Evolutionary conservation across 202 grass and related monocot species (phyloP), one percentile per base, ranked within the genome.

Genomic region (Zizania palustris): DNA sequence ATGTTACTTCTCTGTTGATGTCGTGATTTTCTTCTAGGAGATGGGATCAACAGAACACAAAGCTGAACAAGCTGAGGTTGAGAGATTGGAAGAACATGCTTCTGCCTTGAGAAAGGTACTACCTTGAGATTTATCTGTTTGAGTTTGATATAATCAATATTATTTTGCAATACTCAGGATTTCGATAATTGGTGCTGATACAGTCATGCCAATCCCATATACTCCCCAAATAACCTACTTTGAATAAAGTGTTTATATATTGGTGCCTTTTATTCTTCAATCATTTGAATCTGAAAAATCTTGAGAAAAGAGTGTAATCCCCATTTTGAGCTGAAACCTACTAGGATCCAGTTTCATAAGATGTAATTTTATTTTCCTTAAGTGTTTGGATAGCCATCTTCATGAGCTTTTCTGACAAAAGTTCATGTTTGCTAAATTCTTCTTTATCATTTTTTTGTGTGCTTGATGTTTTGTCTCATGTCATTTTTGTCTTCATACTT

Each of bases 51-150:
- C 84, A 45, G 85, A 88, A 78, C 45, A 40, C 4, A 87, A 82
- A 87, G 42, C 37, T 50, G 86, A 93, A 49, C 42, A 76, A 74
- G 62, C 71, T 67, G 88, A 90, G 58, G 72, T 86, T 16, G 83
- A 93, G 60, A 89, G 82, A 74, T 83, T 99, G 85, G 92, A 96
- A 84, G 87, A 84, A 11, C 82, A 65, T 78, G 89, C 90, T 55
- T 73, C 87, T 81, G 51, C 89, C 83, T 79, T 97, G 42, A 91
- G 89, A 92, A 97, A 90, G 91, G 94, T 97, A 70, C 50, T 78
- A 37, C 0, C 41, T 45, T 72, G 55, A 49, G 39, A 60, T 42
- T 67, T 40, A 21, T 93, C 33, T 77, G 46, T 9, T 75, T 35
- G 58, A 39, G 54, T 6, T 75, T 35, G 58, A 39, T 54, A 67